These are phyloP conservation scores for Cercophora sp. DNA, from an alignment of 495 filamentous ascomycete genomes.

Conservation along the genomic window DNA sequence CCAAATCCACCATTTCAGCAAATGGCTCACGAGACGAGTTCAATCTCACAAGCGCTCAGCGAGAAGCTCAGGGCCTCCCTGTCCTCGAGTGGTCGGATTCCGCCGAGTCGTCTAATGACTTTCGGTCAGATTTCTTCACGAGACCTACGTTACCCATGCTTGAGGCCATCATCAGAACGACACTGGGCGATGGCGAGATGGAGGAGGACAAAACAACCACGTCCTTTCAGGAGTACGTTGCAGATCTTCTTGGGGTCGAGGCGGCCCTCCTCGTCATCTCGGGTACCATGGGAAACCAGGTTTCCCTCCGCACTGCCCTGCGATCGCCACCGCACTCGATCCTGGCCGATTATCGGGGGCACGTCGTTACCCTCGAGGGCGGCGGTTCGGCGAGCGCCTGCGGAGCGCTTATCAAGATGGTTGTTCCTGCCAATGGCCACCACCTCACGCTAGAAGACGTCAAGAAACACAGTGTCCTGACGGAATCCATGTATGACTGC, in stretches of 20 bases:
- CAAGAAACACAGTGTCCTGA: conserved; percentile 45
- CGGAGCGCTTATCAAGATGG: conserved; percentile 56
- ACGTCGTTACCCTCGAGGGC: conserved; percentile 70
- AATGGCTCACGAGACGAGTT: too few relatives aligned
- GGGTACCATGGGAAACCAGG: conserved; percentile 88
- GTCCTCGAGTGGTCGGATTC: too few relatives aligned
- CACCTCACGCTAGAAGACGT: conserved; percentile 80
- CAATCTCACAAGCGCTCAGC: too few relatives aligned
- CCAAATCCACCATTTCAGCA: too few relatives aligned
- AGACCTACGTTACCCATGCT: conserved; percentile 84
- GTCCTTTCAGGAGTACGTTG: conserved; percentile 65
- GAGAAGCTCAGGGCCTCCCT: too few relatives aligned
- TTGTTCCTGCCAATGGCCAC: conserved; percentile 60
- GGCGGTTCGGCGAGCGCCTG: conserved; percentile 45
- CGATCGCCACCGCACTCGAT: conserved; percentile 67
- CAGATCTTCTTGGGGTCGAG: conserved; percentile 66
- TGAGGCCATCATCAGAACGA: conserved; percentile 53
- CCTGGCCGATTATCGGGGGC: conserved; percentile 61
- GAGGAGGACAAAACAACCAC: conserved; percentile 74
- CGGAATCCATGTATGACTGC: conserved; percentile 52
- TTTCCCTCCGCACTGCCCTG: conserved; percentile 66
- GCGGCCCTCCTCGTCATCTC: conserved; percentile 74
- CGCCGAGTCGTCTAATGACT: too few relatives aligned
- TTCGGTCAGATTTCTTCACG: conserved; percentile 87
- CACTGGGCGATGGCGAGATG: conserved; percentile 80